These are phyloP conservation scores for Gynandropsis gynandra DNA, from an alignment of 345 rosid species.

Conservation along the genomic window DNA sequence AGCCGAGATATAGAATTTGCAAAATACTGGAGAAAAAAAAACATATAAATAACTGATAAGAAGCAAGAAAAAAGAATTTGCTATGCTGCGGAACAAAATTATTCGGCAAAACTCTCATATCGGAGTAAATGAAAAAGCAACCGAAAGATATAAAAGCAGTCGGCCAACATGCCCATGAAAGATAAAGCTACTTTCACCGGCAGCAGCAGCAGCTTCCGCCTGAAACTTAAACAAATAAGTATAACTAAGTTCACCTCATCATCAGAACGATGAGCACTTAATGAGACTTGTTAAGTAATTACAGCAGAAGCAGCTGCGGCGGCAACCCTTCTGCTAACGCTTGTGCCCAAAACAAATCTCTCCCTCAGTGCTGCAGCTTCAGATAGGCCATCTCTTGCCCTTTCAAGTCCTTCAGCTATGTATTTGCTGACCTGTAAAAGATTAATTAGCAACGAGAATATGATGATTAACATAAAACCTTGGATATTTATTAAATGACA, in stretches of 20 bases:
- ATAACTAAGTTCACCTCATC: constrained; percentile 12
- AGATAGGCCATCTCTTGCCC: constrained; percentile 83
- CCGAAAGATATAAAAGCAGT: constrained; percentile 10
- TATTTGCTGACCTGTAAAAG: constrained; percentile 68
- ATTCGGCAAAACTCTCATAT: constrained; percentile 17
- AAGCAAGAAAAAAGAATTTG: constrained; percentile 3
- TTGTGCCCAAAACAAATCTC: constrained; percentile 86
- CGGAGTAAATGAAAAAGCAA: constrained; percentile 12
- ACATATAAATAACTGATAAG: constrained; percentile 14
- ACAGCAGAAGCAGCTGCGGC: constrained; percentile 98
- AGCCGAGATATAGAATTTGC: constrained; percentile 95
- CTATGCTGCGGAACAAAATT: background rate
- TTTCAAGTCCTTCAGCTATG: constrained; percentile 92
- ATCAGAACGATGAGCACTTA: constrained; percentile 12
- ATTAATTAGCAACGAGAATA: constrained; percentile 23
- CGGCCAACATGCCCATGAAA: constrained; percentile 74
- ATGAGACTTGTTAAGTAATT: constrained; percentile 25
- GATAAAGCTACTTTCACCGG: constrained; percentile 99
- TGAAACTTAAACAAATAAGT: constrained; percentile 33
- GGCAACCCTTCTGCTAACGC: constrained; percentile 84
- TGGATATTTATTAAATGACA: constrained; percentile 28
- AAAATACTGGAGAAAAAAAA: constrained; percentile 55
- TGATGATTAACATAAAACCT: constrained; percentile 6
- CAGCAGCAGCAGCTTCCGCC: constrained; percentile 99
- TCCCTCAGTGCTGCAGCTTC: constrained; percentile 97